Base-by-base conservation (phyloP, 352 stramenopile genomes). In the Pythium insidiosum region DNA sequence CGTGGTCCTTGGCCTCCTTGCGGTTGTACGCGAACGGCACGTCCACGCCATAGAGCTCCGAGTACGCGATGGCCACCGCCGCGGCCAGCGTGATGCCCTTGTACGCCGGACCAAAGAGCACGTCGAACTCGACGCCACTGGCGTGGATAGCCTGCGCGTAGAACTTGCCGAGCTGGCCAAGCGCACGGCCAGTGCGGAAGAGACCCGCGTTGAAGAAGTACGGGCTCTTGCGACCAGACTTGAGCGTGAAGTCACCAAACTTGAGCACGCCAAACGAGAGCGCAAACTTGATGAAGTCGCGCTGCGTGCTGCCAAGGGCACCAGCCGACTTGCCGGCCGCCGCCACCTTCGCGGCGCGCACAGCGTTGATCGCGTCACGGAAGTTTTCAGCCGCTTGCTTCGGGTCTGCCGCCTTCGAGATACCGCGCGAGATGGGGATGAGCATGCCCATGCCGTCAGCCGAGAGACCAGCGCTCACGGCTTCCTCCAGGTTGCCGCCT, bases 141-240 rank as follows among this genome's bases (percentile, higher is more conserved):
- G 81, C 61, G 64, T 88, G 47, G 48, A 99, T 98, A 10, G 94
- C 78, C 30, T 92, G 72, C 1, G 94, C 94, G 67, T 99, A 99
- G 53, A 95, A 96, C 52, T 71, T 89, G 45, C 91, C 93, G 13
- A 98, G 68, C 44, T 97, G 85, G 31, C 83, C 73, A 13, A 99
- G 65, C 15, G 95, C 88, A 28, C 75, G 75, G 9, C 96, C 97
- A 7, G 86, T 96, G 52, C 86, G 95, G 72, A 99, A 99, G 31
- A 98, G 73, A 13, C 96, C 76, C 15, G 96, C 96, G 78, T 99
- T 99, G 69, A 99, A 99, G 63, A 99, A 99, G 74, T 99, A 99
- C 19, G 97, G 97, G 23, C 89, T 98, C 38, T 94, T 75, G 36
- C 97, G 77, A 26, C 96, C 96, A 43, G 94, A 99, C 66, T 99